A percentile compares a stretch with the other conserved stretches of the same genome.
These are phyloP conservation scores for Pisolithus sp. DNA, from an alignment of 768 basidiomycete genomes.

Conservation along the genomic window DNA sequence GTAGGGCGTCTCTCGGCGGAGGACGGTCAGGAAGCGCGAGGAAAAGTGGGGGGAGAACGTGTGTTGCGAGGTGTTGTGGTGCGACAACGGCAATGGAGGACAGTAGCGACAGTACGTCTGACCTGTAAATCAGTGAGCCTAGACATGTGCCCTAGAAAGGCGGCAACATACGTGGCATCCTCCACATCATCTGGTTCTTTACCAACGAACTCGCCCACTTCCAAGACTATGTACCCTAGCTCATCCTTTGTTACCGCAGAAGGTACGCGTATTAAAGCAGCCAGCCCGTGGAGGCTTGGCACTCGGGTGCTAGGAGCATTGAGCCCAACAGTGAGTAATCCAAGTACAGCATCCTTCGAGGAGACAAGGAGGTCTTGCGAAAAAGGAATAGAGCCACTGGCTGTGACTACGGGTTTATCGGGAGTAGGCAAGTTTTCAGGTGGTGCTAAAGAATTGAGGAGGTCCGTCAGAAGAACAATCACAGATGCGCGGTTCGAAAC, in stretches of 20 bases:
- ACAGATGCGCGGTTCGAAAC: conserved; percentile 58
- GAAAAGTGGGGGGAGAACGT: conserved; percentile 80
- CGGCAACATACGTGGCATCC: conserved; percentile 40
- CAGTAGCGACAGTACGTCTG: conserved; percentile 56
- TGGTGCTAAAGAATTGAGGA: conserved; percentile 43
- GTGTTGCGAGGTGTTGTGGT: conserved; percentile 60
- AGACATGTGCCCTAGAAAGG: background rate
- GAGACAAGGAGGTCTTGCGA: conserved; percentile 35
- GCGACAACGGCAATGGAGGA: conserved; percentile 51
- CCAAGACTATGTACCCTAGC: conserved; percentile 71
- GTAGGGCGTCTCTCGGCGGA: conserved; percentile 46
- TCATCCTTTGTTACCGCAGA: conserved; percentile 66
- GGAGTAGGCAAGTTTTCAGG: background rate
- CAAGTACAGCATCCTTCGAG: conserved; percentile 74
- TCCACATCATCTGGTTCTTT: conserved; percentile 44
- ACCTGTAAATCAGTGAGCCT: conserved; percentile 32
- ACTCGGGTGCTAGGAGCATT: conserved; percentile 44
- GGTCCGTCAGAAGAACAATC: conserved; percentile 59
- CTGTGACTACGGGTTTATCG: conserved; percentile 5
- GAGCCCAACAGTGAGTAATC: conserved; percentile 53
- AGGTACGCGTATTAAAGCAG: conserved; percentile 58
- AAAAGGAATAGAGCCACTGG: conserved; percentile 28
- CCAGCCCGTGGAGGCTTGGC: conserved; percentile 60
- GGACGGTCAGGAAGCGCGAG: conserved; percentile 62
- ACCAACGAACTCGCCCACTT: conserved; percentile 59